Evolutionary conservation across 257 asterid genomes (phyloP), one percentile per base, ranked within the genome.

Genomic region (Solanum neorickii): DNA sequence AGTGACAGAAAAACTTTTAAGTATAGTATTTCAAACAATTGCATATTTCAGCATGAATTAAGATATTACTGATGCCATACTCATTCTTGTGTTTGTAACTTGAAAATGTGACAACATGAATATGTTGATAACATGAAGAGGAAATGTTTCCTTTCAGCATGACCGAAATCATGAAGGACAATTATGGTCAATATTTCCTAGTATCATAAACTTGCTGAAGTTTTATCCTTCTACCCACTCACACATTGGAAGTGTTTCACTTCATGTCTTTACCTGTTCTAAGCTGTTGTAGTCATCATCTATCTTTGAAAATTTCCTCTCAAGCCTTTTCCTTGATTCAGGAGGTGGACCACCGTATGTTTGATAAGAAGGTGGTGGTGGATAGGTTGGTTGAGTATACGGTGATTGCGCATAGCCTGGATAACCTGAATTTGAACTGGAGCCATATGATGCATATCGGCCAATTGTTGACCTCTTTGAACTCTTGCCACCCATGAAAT

Each of bases 231-330:
- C 31, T 44, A 68, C 66, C 44, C 74, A 33, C 42, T 52, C 31
- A 3, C 35, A 56, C 29, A 16, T 20, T 18, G 69, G 2, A 25
- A 14, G 14, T 73, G 41, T 41, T 14, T 76, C 56, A 84, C 18
- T 83, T 29, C 82, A 96, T 98, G 97, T 97, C 10, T 83, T 33
- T 86, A 96, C 99, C 98, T 97, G 97, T 29, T 93, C 98, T 87
- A 97, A 77, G 84, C 91, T 92, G 90, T n/a, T 83, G 92, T 92
- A 97, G 86, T 94, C 90, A 89, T 97, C 99, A 86, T 97, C 97
- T 62, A 97, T 97, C 93, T 91, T 94, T 6, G 99, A 93, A 87
- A 33, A 97, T 89, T 95, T 97, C 92, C 96, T 94, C 91, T 94
- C 98, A 89, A 94, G 68, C 82, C 88, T 92, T 89, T 90, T 93